phyloP scores from a whole-genome alignment of 129 eudicot genomes.

The Mikania micrantha region DNA sequence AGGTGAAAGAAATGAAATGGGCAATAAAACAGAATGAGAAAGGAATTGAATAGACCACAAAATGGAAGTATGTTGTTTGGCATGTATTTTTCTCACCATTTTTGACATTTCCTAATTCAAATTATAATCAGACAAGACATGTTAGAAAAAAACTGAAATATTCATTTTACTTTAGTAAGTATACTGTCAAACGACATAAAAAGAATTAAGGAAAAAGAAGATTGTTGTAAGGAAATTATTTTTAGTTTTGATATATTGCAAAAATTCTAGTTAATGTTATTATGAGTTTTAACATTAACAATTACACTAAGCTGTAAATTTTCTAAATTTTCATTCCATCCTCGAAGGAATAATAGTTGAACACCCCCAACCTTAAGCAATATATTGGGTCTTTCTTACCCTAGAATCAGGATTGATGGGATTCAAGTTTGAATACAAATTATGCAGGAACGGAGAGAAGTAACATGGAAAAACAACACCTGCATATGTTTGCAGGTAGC shows the following conservation, averaged over 20 bases:
- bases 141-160: neutral
- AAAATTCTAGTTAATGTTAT: neutral
- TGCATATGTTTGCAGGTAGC: slow-evolving; percentile 75
- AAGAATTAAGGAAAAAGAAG: neutral
- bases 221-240: neutral
- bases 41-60: too few species aligned
- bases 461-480: slow-evolving; percentile 79
- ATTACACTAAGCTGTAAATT: neutral
- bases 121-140: neutral
- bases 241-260: neutral
- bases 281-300: neutral
- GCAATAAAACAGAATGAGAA: neutral
- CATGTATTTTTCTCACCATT: neutral
- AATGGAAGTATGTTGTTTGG: neutral
- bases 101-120: neutral
- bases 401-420: slow-evolving; percentile 83
- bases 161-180: neutral
- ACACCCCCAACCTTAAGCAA: neutral
- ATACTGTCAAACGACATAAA: neutral
- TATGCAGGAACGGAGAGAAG: slow-evolving; percentile 91
- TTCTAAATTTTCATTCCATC: neutral
- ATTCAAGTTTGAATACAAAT: slow-evolving; percentile 71
- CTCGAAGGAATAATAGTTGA: neutral
- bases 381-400: slow-evolving; percentile 41
- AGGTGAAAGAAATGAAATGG: neutral